These are phyloP conservation scores for Suhomyces bribrorum DNA, from an alignment of 1,139 yeast genomes.

Conservation along the genomic window DNA sequence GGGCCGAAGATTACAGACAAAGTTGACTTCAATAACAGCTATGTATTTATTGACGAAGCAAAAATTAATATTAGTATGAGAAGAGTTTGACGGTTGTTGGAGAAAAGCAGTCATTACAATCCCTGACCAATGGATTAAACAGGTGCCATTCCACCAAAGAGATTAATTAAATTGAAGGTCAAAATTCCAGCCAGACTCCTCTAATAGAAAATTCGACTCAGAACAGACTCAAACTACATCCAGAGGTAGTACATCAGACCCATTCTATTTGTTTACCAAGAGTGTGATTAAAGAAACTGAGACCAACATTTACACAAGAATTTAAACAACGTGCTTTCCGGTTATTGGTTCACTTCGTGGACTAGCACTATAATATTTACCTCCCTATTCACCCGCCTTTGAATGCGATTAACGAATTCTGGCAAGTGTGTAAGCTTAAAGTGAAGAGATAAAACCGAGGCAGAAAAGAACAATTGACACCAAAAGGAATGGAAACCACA, in stretches of 20 bases:
- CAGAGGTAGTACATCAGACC: slow-evolving; percentile 5
- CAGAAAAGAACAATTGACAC: neutral
- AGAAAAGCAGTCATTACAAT: slow-evolving; percentile 4
- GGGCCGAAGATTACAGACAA: too few species aligned
- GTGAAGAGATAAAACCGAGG: neutral
- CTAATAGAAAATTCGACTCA: neutral
- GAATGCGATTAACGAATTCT: slow-evolving; percentile 9
- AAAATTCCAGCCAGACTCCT: slow-evolving; percentile 5
- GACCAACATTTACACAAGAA: neutral
- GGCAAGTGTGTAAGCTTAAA: slow-evolving; percentile 5
- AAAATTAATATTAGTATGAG: slow-evolving; percentile 4
- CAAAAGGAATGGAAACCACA: neutral
- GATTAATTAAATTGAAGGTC: slow-evolving; percentile 5
- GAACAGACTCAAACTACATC: neutral
- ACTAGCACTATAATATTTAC: slow-evolving; percentile 4
- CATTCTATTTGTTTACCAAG: slow-evolving; percentile 3
- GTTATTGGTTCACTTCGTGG: too few species aligned
- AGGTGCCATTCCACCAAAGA: slow-evolving; percentile 3
- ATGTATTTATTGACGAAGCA: slow-evolving; percentile 8
- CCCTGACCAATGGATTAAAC: slow-evolving; percentile 4
- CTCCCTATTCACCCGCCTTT: slow-evolving; percentile 9
- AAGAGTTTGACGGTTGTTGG: slow-evolving; percentile 4
- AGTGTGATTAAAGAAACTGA: slow-evolving; percentile 2
- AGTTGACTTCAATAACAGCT: too few species aligned
- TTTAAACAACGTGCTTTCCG: slow-evolving; percentile 2